These are phyloP conservation scores for Cryptococcus wingfieldii DNA, from an alignment of 1,284 basidiomycete genomes.

Conservation along the genomic window DNA sequence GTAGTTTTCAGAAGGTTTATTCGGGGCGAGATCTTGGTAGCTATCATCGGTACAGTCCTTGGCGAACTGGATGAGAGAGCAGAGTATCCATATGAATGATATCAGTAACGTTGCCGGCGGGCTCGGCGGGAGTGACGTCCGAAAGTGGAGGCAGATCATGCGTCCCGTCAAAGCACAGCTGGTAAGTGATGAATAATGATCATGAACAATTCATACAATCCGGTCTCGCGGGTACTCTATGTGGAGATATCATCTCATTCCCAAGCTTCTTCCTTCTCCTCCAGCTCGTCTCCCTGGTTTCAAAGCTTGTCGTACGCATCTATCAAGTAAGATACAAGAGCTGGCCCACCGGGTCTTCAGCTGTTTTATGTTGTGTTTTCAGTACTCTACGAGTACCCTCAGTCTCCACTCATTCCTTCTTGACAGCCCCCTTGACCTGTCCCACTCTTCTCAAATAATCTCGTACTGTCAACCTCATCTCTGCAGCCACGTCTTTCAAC, in stretches of 20 bases:
- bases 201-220: no score
- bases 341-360: no score
- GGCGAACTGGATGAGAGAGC: no score
- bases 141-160: no score
- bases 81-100: no score
- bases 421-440: conserved; percentile 26
- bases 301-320: not conserved
- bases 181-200: not conserved
- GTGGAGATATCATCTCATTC: not conserved
- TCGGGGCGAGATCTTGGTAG: not conserved
- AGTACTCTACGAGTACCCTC: not conserved
- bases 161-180: no score
- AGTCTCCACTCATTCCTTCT: not conserved
- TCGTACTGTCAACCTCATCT: conserved; percentile 71
- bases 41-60: no score
- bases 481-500: conserved; percentile 69
- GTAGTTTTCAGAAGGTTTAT: not conserved
- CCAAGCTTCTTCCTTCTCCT: not conserved
- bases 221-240: not conserved
- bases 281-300: not conserved
- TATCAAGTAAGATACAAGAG: no score
- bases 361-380: not conserved
- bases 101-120: no score
- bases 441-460: conserved; percentile 62
- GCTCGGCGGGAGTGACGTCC: no score